Evolutionary conservation across 768 basidiomycete genomes (phyloP).

Genomic region (Termitomyces sp.): DNA sequence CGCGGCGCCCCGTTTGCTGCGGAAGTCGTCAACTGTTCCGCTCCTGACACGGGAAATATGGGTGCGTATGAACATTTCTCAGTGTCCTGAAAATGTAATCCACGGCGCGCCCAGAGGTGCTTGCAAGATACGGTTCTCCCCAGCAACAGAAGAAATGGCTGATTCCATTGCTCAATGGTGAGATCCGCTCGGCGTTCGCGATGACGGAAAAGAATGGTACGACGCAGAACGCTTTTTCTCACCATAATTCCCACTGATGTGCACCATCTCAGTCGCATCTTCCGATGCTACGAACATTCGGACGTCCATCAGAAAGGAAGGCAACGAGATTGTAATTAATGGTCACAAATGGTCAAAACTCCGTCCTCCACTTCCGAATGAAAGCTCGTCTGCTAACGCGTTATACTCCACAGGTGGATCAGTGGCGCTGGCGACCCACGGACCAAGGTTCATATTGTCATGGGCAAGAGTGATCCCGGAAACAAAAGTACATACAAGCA

Average conservation of each 20-base stretch:
- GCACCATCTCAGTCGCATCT: slow-evolving; percentile 61
- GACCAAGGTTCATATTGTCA: slow-evolving; percentile 84
- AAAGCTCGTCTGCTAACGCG: background rate
- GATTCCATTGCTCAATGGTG: slow-evolving; percentile 80
- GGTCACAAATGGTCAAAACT: slow-evolving; percentile 89
- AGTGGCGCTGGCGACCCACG: slow-evolving; percentile 95
- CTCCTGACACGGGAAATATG: slow-evolving; percentile 99
- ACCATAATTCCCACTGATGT: slow-evolving; percentile 3
- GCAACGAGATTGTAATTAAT: slow-evolving; percentile 86
- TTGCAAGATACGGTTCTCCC: slow-evolving; percentile 89
- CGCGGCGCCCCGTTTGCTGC: slow-evolving; percentile 79
- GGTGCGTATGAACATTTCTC: slow-evolving; percentile 42
- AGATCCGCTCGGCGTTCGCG: slow-evolving; percentile 91
- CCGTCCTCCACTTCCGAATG: background rate
- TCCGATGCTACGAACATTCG: slow-evolving; percentile 95
- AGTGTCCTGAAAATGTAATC: background rate
- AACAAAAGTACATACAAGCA: slow-evolving; percentile 76
- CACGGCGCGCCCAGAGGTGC: slow-evolving; percentile 65
- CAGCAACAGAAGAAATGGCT: slow-evolving; percentile 94
- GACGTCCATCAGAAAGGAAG: slow-evolving; percentile 80
- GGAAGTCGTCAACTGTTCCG: slow-evolving; percentile 89
- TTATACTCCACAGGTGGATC: slow-evolving; percentile 73
- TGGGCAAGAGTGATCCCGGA: slow-evolving; percentile 90
- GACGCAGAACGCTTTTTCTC: slow-evolving; percentile 6
- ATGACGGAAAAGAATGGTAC: slow-evolving; percentile 95